phyloP scores from a whole-genome alignment of 192 early-diverging fungal genomes.

The Dimargaris cristalligena region DNA sequence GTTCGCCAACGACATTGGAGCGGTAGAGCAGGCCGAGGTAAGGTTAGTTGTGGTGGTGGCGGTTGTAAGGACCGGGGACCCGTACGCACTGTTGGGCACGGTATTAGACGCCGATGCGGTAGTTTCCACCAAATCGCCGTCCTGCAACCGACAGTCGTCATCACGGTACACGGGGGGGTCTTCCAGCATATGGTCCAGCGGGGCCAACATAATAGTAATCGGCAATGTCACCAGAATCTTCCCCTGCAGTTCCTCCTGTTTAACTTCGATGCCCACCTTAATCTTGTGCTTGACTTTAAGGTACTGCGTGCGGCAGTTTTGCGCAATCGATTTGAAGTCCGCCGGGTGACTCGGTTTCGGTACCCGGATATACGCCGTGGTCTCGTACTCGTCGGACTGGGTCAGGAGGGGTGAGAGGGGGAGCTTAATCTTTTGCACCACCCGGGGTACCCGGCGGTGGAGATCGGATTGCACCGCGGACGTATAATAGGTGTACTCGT shows the following conservation, averaged over 20 bases:
- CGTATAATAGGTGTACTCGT: conserved; percentile 5
- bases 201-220: not conserved
- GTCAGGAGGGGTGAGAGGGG: not conserved
- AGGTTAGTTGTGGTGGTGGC: not conserved
- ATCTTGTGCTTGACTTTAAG: conserved; percentile 3
- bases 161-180: conserved; percentile 5
- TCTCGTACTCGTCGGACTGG: not conserved
- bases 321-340: not conserved
- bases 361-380: not conserved
- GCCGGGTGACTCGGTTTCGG: not conserved
- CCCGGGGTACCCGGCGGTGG: not conserved
- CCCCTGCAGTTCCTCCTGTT: conserved; percentile 3
- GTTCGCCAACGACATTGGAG: not conserved
- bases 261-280: conserved; percentile 7
- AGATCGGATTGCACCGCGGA: not conserved
- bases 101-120: not conserved
- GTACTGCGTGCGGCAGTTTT: not conserved
- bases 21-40: no score
- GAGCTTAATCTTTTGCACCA: not conserved
- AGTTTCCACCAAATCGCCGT: not conserved
- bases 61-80: not conserved
- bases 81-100: not conserved
- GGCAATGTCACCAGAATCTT: conserved; percentile 8
- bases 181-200: not conserved
- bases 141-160: not conserved